phyloP scores from a whole-genome alignment of 306 rosid genomes.

The Rosa multiflora region DNA sequence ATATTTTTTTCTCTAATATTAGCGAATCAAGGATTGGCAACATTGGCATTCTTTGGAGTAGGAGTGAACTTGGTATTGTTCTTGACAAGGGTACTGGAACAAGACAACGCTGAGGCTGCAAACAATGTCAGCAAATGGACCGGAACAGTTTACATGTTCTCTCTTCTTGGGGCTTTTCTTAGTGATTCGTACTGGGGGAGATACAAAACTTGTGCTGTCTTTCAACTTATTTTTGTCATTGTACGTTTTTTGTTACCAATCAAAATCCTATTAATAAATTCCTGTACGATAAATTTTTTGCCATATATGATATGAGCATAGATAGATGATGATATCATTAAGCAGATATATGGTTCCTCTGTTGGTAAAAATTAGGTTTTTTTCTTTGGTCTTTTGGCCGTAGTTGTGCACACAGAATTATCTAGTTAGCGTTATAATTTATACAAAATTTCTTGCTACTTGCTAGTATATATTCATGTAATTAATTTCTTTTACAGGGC shows the following conservation, averaged over 20 bases:
- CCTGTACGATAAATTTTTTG: too few relatives aligned
- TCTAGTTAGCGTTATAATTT: too few relatives aligned
- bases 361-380: neutral
- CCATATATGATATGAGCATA: neutral
- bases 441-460: too few relatives aligned
- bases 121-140: constrained; percentile 85
- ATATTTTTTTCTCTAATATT: neutral
- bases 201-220: constrained; percentile 63
- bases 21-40: constrained; percentile 90
- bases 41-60: constrained; percentile 79
- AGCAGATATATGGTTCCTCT: neutral
- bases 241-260: constrained; percentile 37
- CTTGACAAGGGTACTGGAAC: constrained; percentile 65
- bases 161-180: constrained; percentile 83
- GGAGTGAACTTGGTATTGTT: constrained; percentile 76
- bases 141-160: constrained; percentile 73
- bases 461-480: too few relatives aligned
- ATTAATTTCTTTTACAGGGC: constrained; percentile 43
- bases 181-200: constrained; percentile 86
- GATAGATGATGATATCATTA: too few relatives aligned
- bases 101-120: constrained; percentile 79
- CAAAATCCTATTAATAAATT: neutral
- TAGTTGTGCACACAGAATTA: too few relatives aligned
- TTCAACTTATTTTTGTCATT: constrained; percentile 60
- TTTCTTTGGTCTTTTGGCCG: neutral